phyloP scores from a whole-genome alignment of 2,329 filamentous ascomycete genomes.

The Talaromyces sp. region DNA sequence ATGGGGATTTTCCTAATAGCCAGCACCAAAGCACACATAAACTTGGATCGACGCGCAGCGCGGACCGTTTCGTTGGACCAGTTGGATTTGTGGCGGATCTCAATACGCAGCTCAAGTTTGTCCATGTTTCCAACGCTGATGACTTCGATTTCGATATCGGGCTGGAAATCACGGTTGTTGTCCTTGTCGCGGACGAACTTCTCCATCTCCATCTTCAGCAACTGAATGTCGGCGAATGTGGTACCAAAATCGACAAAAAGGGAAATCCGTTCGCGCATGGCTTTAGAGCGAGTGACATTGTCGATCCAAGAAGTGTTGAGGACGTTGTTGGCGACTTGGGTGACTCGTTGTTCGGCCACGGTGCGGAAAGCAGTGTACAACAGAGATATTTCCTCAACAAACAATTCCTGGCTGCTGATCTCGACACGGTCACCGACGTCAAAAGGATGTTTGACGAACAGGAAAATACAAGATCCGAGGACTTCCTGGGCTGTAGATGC shows the following conservation, averaged over 20 bases:
- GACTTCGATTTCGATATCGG: conserved; percentile 73
- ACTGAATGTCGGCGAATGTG: conserved; percentile 79
- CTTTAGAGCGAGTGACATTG: conserved; percentile 83
- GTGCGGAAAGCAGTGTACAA: conserved; percentile 88
- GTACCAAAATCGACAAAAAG: conserved; percentile 83
- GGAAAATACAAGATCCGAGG: conserved; percentile 95
- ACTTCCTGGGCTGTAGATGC: conserved; percentile 88
- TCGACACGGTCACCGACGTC: conserved; percentile 94
- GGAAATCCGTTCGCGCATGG: conserved; percentile 81
- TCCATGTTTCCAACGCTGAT: conserved; percentile 76
- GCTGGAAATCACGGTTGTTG: conserved; percentile 86
- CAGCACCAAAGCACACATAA: conserved; percentile 87
- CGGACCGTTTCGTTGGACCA: conserved; percentile 84
- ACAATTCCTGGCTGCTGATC: conserved; percentile 61
- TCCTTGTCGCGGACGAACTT: conserved; percentile 76
- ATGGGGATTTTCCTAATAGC: conserved; percentile 86
- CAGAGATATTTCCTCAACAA: conserved; percentile 90
- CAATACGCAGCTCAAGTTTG: conserved; percentile 76
- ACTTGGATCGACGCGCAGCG: conserved; percentile 79
- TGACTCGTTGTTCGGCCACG: conserved; percentile 72
- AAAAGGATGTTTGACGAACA: conserved; percentile 97
- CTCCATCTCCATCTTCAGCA: conserved; percentile 78
- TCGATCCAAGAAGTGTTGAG: conserved; percentile 93
- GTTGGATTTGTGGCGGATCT: conserved; percentile 88
- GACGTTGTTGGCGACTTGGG: conserved; percentile 82